Evolutionary conservation across 352 stramenopile species (phyloP).

Genomic region (Globisporangium lucens): DNA sequence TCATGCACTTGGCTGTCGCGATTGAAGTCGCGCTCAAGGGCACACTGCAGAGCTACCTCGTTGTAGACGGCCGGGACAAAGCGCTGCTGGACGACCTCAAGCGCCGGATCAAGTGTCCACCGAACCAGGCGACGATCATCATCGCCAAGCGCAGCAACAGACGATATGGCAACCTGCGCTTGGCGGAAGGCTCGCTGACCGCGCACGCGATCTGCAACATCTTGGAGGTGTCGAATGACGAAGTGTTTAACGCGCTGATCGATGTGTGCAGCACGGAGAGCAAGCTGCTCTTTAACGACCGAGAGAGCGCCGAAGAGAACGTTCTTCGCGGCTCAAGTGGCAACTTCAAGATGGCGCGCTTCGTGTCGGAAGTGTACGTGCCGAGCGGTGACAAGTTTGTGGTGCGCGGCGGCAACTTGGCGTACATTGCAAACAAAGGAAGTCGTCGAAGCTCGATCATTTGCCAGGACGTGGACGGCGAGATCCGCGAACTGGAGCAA

Average conservation of each 20-base stretch:
- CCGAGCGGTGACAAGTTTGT: slow-evolving; percentile 75
- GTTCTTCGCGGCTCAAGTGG: slow-evolving; percentile 58
- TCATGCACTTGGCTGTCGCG: slow-evolving; percentile 62
- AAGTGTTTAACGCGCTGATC: slow-evolving; percentile 82
- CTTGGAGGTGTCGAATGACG: slow-evolving; percentile 62
- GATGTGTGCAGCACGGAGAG: slow-evolving; percentile 77
- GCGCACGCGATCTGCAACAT: slow-evolving; percentile 77
- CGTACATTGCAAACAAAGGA: slow-evolving; percentile 78
- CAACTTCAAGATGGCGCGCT: slow-evolving; percentile 58
- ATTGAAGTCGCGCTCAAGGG: slow-evolving; percentile 77
- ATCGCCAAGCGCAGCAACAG: slow-evolving; percentile 59
- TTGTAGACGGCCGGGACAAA: slow-evolving; percentile 77
- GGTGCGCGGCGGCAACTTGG: slow-evolving; percentile 70
- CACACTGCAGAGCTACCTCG: slow-evolving; percentile 71
- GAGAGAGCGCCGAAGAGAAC: slow-evolving; percentile 45
- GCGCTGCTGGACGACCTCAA: slow-evolving; percentile 73
- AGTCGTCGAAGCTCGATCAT: slow-evolving; percentile 64
- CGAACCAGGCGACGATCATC: slow-evolving; percentile 77
- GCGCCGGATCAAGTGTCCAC: slow-evolving; percentile 53
- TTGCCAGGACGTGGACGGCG: slow-evolving; percentile 64
- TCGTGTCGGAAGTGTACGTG: slow-evolving; percentile 69
- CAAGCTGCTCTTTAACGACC: slow-evolving; percentile 68
- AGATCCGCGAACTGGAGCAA: slow-evolving; percentile 56
- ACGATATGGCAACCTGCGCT: slow-evolving; percentile 52
- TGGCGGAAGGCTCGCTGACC: slow-evolving; percentile 47